Evolutionary conservation across 805 yeast genomes (phyloP).

Genomic region (Sporopachydermia lactativora): DNA sequence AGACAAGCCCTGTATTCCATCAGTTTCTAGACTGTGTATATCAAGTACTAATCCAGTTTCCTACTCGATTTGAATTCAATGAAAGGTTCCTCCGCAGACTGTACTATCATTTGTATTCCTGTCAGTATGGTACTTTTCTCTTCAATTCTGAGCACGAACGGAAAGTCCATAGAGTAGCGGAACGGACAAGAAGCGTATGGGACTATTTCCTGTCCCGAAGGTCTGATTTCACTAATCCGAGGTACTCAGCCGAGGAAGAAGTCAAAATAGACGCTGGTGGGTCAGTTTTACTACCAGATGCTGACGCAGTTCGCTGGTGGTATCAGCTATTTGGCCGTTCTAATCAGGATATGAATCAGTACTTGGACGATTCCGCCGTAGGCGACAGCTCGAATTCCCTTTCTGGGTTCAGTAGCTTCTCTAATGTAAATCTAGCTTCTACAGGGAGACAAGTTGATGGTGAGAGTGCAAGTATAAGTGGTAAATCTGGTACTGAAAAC

Average conservation of each 20-base stretch:
- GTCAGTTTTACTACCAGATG: slow-evolving; percentile 42
- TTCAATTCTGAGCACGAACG: slow-evolving; percentile 61
- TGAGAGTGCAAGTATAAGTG: too few species aligned
- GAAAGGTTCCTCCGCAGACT: slow-evolving; percentile 77
- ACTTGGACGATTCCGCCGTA: too few species aligned
- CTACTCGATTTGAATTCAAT: slow-evolving; percentile 68
- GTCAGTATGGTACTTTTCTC: slow-evolving; percentile 89
- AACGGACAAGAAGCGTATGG: slow-evolving; percentile 73
- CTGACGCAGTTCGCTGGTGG: slow-evolving; percentile 73
- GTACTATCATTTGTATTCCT: slow-evolving; percentile 78
- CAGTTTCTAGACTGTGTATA: slow-evolving; percentile 86
- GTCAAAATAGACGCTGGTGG: slow-evolving; percentile 20
- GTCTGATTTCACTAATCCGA: slow-evolving; percentile 48
- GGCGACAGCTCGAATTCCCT: too few species aligned
- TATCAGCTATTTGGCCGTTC: slow-evolving; percentile 66
- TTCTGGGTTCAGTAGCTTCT: too few species aligned
- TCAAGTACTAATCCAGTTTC: slow-evolving; percentile 61
- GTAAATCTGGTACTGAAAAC: too few species aligned
- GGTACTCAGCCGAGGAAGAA: slow-evolving; percentile 20
- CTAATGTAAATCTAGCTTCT: too few species aligned
- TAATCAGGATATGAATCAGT: slow-evolving; percentile 48
- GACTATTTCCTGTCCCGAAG: slow-evolving; percentile 76
- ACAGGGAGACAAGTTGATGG: too few species aligned
- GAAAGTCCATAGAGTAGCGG: slow-evolving; percentile 24
- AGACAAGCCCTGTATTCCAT: slow-evolving; percentile 85